Evolutionary conservation across 345 rosid species (phyloP).

Genomic region (Laguncularia racemosa): DNA sequence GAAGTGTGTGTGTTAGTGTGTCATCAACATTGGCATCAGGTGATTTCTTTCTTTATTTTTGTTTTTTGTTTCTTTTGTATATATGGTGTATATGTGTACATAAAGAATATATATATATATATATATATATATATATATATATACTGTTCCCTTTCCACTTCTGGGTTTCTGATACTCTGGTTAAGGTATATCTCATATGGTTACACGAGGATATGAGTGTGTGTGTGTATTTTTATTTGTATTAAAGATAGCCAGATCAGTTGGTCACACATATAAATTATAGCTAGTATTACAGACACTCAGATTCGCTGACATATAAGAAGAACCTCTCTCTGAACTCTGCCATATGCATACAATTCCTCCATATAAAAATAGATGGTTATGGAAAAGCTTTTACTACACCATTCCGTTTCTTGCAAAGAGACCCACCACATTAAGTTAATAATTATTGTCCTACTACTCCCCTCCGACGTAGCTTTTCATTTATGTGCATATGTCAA

Average conservation of each 20-base stretch:
- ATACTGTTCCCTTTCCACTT: neutral
- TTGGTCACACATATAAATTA: neutral
- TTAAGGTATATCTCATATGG: too few relatives aligned
- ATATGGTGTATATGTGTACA: too few relatives aligned
- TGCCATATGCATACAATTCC: neutral
- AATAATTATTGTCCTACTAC: too few relatives aligned
- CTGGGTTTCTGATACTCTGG: too few relatives aligned
- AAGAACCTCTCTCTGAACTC: slow-evolving; percentile 7
- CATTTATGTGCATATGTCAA: too few relatives aligned
- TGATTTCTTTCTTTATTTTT: slow-evolving; percentile 15
- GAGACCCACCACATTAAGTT: too few relatives aligned
- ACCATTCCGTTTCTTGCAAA: too few relatives aligned
- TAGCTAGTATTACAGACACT: neutral
- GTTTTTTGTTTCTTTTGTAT: neutral
- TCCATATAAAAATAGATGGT: neutral
- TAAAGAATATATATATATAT: too few relatives aligned
- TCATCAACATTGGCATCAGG: slow-evolving; percentile 18
- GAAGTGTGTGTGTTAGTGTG: slow-evolving; percentile 17
- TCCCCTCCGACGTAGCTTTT: too few relatives aligned
- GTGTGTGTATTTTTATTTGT: slow-evolving; percentile 5
- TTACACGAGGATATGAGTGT: too few relatives aligned
- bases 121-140: too few relatives aligned
- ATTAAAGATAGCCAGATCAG: slow-evolving; percentile 4
- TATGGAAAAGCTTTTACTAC: neutral
- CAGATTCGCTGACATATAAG: slow-evolving; percentile 16